Evolutionary conservation across 108 stramenopile genomes (phyloP), one percentile per base, ranked within the genome.

Genomic region (Skeletonema costatum): DNA sequence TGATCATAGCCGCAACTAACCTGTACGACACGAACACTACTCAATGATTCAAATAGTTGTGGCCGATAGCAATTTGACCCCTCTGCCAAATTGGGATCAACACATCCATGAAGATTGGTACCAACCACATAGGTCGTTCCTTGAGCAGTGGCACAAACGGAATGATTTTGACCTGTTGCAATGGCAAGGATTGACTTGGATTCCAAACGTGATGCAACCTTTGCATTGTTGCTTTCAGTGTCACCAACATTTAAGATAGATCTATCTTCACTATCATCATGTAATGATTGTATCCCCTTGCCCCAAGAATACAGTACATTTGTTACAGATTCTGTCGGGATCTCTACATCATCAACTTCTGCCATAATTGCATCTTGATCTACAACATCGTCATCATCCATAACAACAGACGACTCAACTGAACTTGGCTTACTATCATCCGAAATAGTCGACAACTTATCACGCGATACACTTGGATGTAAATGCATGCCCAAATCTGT

Each of bases 1-100:
- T 93, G 92, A 78, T 90, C 85, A 19, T 59, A 70, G 6, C 92
- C 92, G 66, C 89, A 90, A 53, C 86, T 78, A 32, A 93, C 88
- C 63, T 86, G 83, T 13, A 78, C 60, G 14, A 93, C 85, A 41
- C 76, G 74, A 31, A 78, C 72, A 53, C 70, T 73, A 33, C 86
- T 76, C 17, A 84, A 46, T 16, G 71, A 75, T 42, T 89, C 88
- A 61, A 88, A 64, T 29, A 89, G 77, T 25, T 70, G 64, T 21
- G 88, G 87, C 32, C 81, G 68, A 13, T 73, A 69, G 17, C 78
- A 65, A 32, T 63, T 32, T 21, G 63, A 4, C 29, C 75, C 66
- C 21, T 79, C 76, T 16, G 68, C 51, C 35, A 65, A 73, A 50
- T 83, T 76, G 2, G 91, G 91, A 80, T 89, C 89, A 8, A 92